phyloP scores from a whole-genome alignment of 1,284 basidiomycete genomes.

The Marasmius sp. region DNA sequence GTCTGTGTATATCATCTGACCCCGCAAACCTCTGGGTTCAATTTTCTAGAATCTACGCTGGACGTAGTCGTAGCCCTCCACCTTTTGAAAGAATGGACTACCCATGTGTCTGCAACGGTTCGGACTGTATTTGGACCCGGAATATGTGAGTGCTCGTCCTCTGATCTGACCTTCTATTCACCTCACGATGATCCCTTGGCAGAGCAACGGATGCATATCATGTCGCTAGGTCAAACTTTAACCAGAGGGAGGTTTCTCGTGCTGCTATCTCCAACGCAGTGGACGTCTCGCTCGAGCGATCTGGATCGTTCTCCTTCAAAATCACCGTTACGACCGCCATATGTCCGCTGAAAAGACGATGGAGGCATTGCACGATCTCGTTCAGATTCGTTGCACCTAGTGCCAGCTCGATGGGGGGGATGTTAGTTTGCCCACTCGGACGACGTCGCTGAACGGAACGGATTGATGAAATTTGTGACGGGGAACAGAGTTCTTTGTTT shows the following conservation, averaged over 20 bases:
- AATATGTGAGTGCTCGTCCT: too few species aligned
- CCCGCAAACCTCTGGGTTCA: too few species aligned
- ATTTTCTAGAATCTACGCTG: too few species aligned
- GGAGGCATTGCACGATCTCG: constrained; percentile 41
- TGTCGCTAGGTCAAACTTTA: too few species aligned
- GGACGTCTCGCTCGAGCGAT: constrained; percentile 29
- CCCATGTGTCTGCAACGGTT: too few species aligned
- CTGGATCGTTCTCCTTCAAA: constrained; percentile 36
- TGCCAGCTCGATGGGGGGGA: constrained; percentile 34
- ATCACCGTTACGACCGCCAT: constrained; percentile 35
- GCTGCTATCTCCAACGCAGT: constrained; percentile 37
- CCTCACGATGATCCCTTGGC: too few species aligned
- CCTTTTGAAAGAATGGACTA: too few species aligned
- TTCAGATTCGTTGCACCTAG: constrained; percentile 42
- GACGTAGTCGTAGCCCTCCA: too few species aligned
- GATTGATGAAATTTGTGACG: constrained; percentile 28
- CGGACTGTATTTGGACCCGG: too few species aligned
- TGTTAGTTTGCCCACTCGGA: constrained; percentile 31
- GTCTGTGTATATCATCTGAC: too few species aligned
- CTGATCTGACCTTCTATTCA: too few species aligned
- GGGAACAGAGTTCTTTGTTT: constrained; percentile 25
- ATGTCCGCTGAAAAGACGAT: constrained; percentile 39
- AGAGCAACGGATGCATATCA: too few species aligned
- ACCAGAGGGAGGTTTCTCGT: constrained; percentile 36
- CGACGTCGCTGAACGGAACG: constrained; percentile 12